Evolutionary conservation across 2,329 filamentous ascomycete species (phyloP), one percentile per base, ranked within the genome.

Genomic region (Pseudocercospora ulei): DNA sequence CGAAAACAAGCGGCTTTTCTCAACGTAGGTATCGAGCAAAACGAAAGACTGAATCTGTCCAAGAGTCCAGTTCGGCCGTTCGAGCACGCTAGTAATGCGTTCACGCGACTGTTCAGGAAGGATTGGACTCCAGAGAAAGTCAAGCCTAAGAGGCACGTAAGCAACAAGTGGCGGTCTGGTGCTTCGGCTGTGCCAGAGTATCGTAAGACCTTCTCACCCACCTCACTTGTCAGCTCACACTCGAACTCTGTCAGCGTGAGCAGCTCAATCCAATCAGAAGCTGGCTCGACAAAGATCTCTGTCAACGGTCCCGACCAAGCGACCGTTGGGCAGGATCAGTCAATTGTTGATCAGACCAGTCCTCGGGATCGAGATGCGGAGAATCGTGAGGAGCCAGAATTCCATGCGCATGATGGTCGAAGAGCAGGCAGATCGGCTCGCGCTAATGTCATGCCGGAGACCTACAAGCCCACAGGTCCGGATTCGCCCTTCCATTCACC

Each of bases 51-150:
- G 28, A 56, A 57, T 29, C 43, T 48, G 25, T 51, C 50, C 30
- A 59, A 57, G 38, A 52, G 51, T 44, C 56, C 59, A 18, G 59
- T 62, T 8, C 51, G 59, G 33, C 49, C 59, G 11, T 62, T 62
- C 43, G 59, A 62, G 37, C 59, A 59, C 40, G 59, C 59, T 50
- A 61, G 55, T 38, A 59, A 56, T 34, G 59, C 58, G 34, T 61
- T 61, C 48, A 59, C 57, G 5, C 54, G 55, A 39, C 51, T 62
- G 5, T 62, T 62, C 47, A 55, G 54, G 42, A 53, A 53, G 31
- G 51, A 54, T 26, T 41, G 37, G 22, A 49, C 27, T 25, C 42
- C 49, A n/a, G 49, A 55, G 31, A 40, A 50, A 16, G 20, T 40
- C 18, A 41, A 41, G 9, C 45, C 44, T 26, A 47, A 43, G 31